Conservation (phyloP, 306 rosid genomes). For the Cicer chorassanicum region DNA sequence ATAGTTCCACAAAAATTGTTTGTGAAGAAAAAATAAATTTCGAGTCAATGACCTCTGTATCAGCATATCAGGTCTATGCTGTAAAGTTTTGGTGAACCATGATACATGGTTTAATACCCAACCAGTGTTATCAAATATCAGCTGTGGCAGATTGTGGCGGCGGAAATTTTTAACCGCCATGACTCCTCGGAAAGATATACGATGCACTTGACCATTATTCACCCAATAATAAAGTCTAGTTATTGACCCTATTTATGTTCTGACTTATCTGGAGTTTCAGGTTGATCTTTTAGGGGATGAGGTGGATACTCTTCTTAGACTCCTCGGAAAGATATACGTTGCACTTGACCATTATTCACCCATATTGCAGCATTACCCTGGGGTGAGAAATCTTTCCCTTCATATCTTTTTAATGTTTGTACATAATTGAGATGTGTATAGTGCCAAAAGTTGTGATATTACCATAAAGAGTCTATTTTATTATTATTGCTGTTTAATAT, state of each 20-base stretch:
- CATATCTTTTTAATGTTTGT: constrained; percentile 4
- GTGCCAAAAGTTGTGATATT: constrained; percentile 7
- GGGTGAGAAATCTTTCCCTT: constrained; percentile 62
- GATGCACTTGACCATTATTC: constrained; percentile 92
- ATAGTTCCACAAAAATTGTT: neutral
- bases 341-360: constrained; percentile 96
- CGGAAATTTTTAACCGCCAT: too few relatives aligned
- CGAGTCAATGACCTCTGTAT: neutral
- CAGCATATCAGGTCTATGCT: constrained; percentile 10
- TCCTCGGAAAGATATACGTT: constrained; percentile 68
- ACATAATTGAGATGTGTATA: constrained; percentile 13
- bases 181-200: constrained; percentile 63
- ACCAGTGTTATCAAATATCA: neutral
- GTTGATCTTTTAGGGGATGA: constrained; percentile 94
- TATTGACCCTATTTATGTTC: neutral
- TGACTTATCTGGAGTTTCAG: constrained; percentile 59
- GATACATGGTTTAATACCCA: neutral
- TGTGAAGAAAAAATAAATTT: neutral
- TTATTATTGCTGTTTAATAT: neutral
- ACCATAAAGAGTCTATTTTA: neutral
- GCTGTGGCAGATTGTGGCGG: too few relatives aligned
- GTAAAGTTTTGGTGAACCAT: constrained; percentile 28
- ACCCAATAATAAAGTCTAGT: constrained; percentile 45
- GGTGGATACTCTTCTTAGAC: constrained; percentile 68
- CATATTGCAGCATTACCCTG: constrained; percentile 88